Evolutionary conservation across 2,329 filamentous ascomycete genomes (phyloP), one percentile per base, ranked within the genome.

Genomic region (Exophiala sp.): DNA sequence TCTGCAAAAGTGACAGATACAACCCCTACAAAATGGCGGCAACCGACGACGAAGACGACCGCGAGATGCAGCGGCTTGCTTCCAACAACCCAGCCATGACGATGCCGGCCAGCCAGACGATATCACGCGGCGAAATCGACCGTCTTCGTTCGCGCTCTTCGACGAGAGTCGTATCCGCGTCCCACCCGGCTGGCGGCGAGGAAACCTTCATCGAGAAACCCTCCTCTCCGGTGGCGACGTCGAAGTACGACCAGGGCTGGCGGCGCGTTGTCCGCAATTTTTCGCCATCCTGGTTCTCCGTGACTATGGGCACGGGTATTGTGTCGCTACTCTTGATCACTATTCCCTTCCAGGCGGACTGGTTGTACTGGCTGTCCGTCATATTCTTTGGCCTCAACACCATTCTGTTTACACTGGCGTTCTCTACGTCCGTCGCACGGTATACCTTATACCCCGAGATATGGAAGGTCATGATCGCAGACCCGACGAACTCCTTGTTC

Each of bases 271-370:
- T 72, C n/a, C 67, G 68, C 14, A 70, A 72, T 47, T 72, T 72
- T 47, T 70, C 69, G 0, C 71, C 71, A 6, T 88, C 67, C 8
- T 75, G 82, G 81, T 84, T 83, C 64, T 72, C 78, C 2, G 75
- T 79, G 32, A 82, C 75, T 40, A 84, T 88, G 84, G 85, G 85
- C 24, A 88, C 85, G 0, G 86, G 85, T 16, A 81, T 88, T 36
- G 80, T 85, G 7, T 80, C 81, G 1, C 78, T 87, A 36, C 72
- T 88, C 16, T 74, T 88, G 14, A 74, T 81, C 59, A 77, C 79
- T 14, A 74, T 87, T 9, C 85, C 85, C 0, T 87, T 83, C 66
- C 77, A 84, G 57, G 75, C 75, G 1, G 52, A 60, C 7, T 85
- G 80, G 75, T 71, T 87, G 0, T 76, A 79, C 61, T 82, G 78